Evolutionary conservation across 2,329 filamentous ascomycete genomes (phyloP).

Genomic region (Aspergillus piperis): DNA sequence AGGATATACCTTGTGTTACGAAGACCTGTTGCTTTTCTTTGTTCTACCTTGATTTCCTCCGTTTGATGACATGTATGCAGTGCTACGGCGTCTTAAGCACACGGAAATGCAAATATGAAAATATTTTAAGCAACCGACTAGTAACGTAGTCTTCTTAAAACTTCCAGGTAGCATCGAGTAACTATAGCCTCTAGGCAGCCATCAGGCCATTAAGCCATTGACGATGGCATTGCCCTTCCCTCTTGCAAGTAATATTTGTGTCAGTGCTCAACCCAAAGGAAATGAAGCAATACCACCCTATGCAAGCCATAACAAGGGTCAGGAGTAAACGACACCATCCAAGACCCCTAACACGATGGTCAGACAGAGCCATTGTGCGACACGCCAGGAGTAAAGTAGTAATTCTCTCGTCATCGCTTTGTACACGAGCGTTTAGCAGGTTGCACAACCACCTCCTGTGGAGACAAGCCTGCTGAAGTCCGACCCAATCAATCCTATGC

Average conservation of each 20-base stretch:
- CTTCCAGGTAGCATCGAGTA: too few relatives aligned
- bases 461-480: not conserved
- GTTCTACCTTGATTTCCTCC: not conserved
- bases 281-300: slow-evolving; percentile 2
- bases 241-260: not conserved
- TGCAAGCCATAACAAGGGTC: slow-evolving; percentile 5
- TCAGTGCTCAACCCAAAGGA: not conserved
- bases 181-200: too few relatives aligned
- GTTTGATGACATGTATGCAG: not conserved
- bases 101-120: not conserved
- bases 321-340: not conserved
- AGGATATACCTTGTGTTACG: slow-evolving; percentile 20
- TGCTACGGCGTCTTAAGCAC: not conserved
- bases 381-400: not conserved
- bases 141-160: not conserved
- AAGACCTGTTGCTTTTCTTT: not conserved
- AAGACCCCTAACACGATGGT: not conserved
- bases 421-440: not conserved
- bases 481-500: not conserved
- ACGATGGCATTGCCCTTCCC: not conserved
- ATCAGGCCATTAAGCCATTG: too few relatives aligned
- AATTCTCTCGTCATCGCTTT: not conserved
- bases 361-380: not conserved
- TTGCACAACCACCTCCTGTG: not conserved
- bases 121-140: not conserved